A percentile compares a stretch with the other conserved stretches of the same genome.
Evolutionary conservation across 352 stramenopile genomes (phyloP).

Genomic region (Phytophthora brassicae): DNA sequence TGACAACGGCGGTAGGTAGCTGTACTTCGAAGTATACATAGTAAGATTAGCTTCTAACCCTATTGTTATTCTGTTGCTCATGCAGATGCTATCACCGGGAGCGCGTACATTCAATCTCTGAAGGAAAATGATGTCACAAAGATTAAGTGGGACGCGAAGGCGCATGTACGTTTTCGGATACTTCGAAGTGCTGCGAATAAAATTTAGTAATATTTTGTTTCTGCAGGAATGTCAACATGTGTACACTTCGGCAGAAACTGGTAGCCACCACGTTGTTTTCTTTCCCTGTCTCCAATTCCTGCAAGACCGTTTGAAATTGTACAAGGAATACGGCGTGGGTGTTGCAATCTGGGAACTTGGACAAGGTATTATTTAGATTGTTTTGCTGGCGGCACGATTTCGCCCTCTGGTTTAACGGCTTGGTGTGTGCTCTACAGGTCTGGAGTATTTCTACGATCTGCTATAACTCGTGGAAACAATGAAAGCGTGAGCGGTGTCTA

Average conservation of each 20-base stretch:
- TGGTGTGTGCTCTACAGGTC: slow-evolving; percentile 35
- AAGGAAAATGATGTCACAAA: slow-evolving; percentile 40
- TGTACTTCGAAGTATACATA: neutral
- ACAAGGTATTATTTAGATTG: slow-evolving; percentile 46
- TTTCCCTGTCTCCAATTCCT: slow-evolving; percentile 86
- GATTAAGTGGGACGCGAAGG: slow-evolving; percentile 51
- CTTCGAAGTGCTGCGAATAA: too few relatives aligned
- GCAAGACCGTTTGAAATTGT: slow-evolving; percentile 63
- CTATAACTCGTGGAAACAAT: slow-evolving; percentile 28
- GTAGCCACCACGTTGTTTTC: slow-evolving; percentile 54
- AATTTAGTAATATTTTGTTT: too few relatives aligned
- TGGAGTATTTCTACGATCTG: slow-evolving; percentile 82
- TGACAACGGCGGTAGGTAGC: slow-evolving; percentile 55
- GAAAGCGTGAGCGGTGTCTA: neutral
- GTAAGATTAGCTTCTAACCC: neutral
- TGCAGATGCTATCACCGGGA: slow-evolving; percentile 48
- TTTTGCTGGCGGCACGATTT: neutral
- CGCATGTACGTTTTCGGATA: slow-evolving; percentile 38
- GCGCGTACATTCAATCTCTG: slow-evolving; percentile 43
- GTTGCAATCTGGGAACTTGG: slow-evolving; percentile 80
- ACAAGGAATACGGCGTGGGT: slow-evolving; percentile 47
- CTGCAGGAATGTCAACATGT: slow-evolving; percentile 66
- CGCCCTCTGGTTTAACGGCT: neutral
- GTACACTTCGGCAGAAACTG: slow-evolving; percentile 37
- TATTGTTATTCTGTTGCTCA: neutral